phyloP scores from a whole-genome alignment of 805 yeast genomes.

The Wickerhamiella spandovensis region DNA sequence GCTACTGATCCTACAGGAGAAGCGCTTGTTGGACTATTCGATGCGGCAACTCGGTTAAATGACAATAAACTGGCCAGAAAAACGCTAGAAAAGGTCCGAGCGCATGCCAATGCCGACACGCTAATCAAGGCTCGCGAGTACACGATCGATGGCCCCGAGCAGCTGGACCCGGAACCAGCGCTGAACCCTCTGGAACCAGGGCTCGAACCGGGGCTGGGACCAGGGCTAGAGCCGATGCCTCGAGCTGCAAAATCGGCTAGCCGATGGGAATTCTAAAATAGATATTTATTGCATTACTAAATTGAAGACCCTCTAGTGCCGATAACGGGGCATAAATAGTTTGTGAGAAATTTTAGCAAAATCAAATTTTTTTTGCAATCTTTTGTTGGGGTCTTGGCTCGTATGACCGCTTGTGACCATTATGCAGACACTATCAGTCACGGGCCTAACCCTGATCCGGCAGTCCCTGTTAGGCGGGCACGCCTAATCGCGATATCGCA shows the following conservation, averaged over 20 bases:
- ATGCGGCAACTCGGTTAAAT: constrained; percentile 10
- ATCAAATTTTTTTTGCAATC: no score
- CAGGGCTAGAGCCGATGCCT: background rate
- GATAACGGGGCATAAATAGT: no score
- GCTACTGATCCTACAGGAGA: constrained; percentile 16
- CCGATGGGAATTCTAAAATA: background rate
- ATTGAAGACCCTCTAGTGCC: no score
- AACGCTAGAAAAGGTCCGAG: constrained; percentile 5
- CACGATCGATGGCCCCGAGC: background rate
- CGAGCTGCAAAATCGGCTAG: background rate
- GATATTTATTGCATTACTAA: background rate
- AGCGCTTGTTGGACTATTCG: constrained; percentile 17
- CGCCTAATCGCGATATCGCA: background rate
- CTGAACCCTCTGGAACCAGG: no score
- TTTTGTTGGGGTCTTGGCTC: background rate
- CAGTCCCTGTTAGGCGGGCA: background rate
- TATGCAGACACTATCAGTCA: background rate
- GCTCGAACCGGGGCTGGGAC: no score
- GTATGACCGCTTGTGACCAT: background rate
- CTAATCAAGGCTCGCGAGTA: constrained; percentile 5
- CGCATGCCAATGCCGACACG: constrained; percentile 6
- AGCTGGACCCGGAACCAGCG: no score
- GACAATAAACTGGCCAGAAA: constrained; percentile 5
- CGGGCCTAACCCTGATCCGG: background rate
- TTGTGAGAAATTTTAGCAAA: no score